A percentile compares a stretch with the other conserved stretches of the same genome.
Evolutionary conservation across 2,329 filamentous ascomycete genomes (phyloP).

Genomic region (Pyricularia pennisetigena): DNA sequence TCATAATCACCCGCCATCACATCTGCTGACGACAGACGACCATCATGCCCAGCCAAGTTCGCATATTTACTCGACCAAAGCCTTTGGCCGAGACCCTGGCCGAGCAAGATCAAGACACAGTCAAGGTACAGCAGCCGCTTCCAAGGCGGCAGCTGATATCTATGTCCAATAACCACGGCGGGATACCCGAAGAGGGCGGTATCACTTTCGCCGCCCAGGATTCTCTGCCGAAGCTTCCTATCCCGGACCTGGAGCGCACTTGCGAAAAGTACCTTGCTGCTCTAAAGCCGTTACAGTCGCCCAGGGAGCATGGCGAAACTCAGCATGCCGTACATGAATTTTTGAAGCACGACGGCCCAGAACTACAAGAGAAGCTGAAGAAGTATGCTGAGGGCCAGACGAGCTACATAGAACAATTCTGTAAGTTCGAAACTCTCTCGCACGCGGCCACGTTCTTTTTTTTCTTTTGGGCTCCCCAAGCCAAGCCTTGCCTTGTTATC

Average conservation of each 20-base stretch:
- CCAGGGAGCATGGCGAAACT: conserved; percentile 76
- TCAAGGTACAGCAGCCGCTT: conserved; percentile 17
- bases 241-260: conserved; percentile 74
- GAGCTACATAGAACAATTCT: conserved; percentile 98
- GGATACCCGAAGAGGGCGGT: conserved; percentile 49
- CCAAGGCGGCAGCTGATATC: conserved; percentile 22
- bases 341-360: conserved; percentile 67
- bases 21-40: conserved; percentile 26
- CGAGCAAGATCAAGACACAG: conserved; percentile 21
- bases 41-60: conserved; percentile 54
- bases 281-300: conserved; percentile 69
- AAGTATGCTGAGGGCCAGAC: conserved; percentile 83
- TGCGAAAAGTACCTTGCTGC: conserved; percentile 71
- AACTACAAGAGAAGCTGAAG: conserved; percentile 80
- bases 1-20: conserved; percentile 34
- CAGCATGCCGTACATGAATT: conserved; percentile 75
- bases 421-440: conserved; percentile 44
- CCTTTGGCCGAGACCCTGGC: conserved; percentile 63
- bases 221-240: conserved; percentile 80
- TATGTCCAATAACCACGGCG: conserved; percentile 42
- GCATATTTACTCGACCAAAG: conserved; percentile 58
- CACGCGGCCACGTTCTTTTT: neutral
- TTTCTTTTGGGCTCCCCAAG: too few relatives aligned
- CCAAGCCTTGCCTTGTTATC: neutral
- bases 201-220: conserved; percentile 88